Base-by-base conservation (phyloP, 2,329 filamentous ascomycete species). In the Neonectria ditissima region DNA sequence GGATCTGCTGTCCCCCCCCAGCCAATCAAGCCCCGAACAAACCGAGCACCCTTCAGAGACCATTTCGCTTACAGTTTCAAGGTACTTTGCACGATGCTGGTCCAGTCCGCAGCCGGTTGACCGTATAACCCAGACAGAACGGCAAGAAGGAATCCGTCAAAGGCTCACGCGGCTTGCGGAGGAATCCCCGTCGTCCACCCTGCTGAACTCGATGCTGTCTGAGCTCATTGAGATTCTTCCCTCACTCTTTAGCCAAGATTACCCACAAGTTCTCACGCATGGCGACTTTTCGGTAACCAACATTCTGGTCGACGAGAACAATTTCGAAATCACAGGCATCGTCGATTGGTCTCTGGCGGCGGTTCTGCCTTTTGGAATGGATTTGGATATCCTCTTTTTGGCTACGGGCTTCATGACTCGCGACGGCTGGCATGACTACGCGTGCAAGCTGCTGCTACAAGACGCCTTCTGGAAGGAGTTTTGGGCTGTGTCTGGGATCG, bases 221-320 rank as follows among this genome's bases (percentile, higher is more conserved):
- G 53, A 61, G 18, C 65, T 74, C 6, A 59, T 69, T 3, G 28
- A 65, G n/a, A 67, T 6, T 16, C 68, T 76, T 51, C 64, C 69
- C 43, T 63, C 48, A 13, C 70, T 76, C 43, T 77, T 75, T 57
- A 59, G 54, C 43, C 51, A 69, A 55, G 50, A 74, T 34, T 74
- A 75, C 58, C 74, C 70, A 39, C 70, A 75, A 62, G 73, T 73
- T 20, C 69, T 77, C 30, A 75, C 71, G 11, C 72, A 77, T 65
- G 41, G 58, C 20, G 75, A 76, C 59, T 69, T 77, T 37, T 76
- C 72, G 39, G 58, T 68, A 50, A 76, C 71, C 0, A 76, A 76
- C 20, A 74, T 77, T 60, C 66, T 77, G 22, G 57, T 76, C n/a
- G 68, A 75, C 18, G 62, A 73, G 45, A 55, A 66, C 28, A 69